Conservation (phyloP, 2,329 filamentous ascomycete species). For the Phyllosticta citribraziliensis region DNA sequence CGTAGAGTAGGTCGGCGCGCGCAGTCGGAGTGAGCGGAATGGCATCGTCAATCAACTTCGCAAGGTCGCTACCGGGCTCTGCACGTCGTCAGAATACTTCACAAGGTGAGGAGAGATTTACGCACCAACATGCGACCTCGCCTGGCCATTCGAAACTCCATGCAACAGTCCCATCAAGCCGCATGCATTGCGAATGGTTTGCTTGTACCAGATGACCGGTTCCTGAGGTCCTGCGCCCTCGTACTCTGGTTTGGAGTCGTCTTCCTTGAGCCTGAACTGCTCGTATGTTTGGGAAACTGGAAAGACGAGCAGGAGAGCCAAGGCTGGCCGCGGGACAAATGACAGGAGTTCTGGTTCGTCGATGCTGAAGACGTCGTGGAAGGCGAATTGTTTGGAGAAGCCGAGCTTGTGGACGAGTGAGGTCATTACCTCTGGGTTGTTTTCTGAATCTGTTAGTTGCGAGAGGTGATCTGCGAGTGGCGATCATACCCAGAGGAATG, state of each 20-base stretch:
- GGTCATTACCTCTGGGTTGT: constrained; percentile 47
- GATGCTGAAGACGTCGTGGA: constrained; percentile 46
- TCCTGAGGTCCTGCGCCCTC: constrained; percentile 38
- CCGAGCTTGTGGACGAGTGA: constrained; percentile 41
- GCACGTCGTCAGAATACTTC: constrained; percentile 6
- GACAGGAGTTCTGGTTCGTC: constrained; percentile 41
- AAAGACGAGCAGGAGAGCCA: constrained; percentile 45
- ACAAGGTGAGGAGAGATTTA: neutral
- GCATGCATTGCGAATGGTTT: constrained; percentile 50
- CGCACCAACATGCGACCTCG: constrained; percentile 30
- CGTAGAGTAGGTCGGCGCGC: constrained; percentile 67
- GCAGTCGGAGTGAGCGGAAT: constrained; percentile 55
- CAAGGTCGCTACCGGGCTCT: constrained; percentile 47
- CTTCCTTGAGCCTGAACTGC: constrained; percentile 33
- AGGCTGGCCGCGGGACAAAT: constrained; percentile 43
- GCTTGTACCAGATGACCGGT: constrained; percentile 49
- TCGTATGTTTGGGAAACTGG: constrained; percentile 33
- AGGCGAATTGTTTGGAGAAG: constrained; percentile 36
- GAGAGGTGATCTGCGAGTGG: neutral
- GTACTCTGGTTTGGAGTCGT: constrained; percentile 34
- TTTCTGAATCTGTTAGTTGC: constrained; percentile 29
- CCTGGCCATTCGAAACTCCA: constrained; percentile 41
- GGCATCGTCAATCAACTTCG: constrained; percentile 58
- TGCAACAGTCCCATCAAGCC: constrained; percentile 50
- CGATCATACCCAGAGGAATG: constrained; percentile 25